Conservation (phyloP, 495 filamentous ascomycete genomes). For the Podospora comata region DNA sequence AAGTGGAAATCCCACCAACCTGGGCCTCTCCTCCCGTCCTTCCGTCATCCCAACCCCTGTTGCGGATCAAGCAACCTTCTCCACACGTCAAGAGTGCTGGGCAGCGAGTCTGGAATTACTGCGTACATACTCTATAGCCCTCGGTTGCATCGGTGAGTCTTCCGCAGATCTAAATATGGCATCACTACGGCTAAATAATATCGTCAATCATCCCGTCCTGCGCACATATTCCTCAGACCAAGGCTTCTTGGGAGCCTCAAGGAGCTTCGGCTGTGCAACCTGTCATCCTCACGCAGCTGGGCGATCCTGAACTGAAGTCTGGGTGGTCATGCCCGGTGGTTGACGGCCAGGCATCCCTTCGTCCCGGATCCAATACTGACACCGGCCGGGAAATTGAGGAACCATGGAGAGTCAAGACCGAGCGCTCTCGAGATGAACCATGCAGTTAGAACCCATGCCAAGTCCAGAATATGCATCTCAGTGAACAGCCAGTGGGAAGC, state of each 20-base stretch:
- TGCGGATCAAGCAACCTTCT: neutral
- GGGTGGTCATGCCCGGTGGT: neutral
- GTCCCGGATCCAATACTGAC: neutral
- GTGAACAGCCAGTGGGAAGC: conserved; percentile 27
- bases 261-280: neutral
- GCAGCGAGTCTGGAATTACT: neutral
- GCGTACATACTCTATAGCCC: neutral
- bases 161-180: conserved; percentile 13
- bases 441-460: neutral
- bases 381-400: neutral
- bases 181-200: neutral
- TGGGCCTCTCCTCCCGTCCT: neutral
- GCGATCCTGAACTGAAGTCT: neutral
- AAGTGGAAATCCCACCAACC: neutral
- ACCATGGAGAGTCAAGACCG: conserved; percentile 12
- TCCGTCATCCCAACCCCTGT: neutral
- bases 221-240: neutral
- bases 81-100: neutral
- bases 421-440: conserved; percentile 7
- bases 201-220: neutral
- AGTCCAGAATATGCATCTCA: neutral
- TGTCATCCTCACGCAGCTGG: neutral
- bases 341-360: neutral
- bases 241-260: neutral
- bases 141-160: neutral